Evolutionary conservation across 2,329 filamentous ascomycete genomes (phyloP), one percentile per base, ranked within the genome.

Genomic region (Monilinia aucupariae): DNA sequence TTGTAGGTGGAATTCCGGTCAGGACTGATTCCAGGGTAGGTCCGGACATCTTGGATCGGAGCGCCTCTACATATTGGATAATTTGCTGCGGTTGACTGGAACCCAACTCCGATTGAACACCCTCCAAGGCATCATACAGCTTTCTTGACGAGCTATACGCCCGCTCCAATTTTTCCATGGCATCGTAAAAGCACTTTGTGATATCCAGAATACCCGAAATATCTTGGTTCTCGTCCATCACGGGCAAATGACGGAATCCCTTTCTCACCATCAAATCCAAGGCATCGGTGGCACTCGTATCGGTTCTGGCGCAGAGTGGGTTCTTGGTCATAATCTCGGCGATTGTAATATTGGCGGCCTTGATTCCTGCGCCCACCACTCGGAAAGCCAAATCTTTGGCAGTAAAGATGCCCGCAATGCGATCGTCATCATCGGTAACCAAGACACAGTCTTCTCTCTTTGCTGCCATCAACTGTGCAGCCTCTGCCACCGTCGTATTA

Each of bases 261-360:
- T 97, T 97, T 71, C 93, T 85, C 63, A 99, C 94, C 94, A 99
- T 99, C 64, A 97, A 82, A 76, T 99, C 93, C 67, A 99, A 80
- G 39, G 94, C 94, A 80, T 99, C 94, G 50, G 94, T 99, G 43
- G 94, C 94, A 77, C 93, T 97, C 41, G 94, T 99, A 75, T 99
- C 94, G 64, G 94, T 99, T 75, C 94, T 87, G 61, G 94, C 94
- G 76, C 94, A 99, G 20, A 99, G 85, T 13, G 94, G 94, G 79
- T 99, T 99, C 82, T 97, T 97, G 75, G 94, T 99, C 94, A 99
- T 99, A 76, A 99, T 99, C 74, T 97, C 92, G 69, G 92, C 90
- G 74, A 99, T 97, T 27, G 91, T 96, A 71, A 97, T 86, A 74
- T 88, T 91, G 75, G 85, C 88, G 39, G 94, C 90, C 79, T 96